These are phyloP conservation scores for Mycosphaerella arachidis DNA, from an alignment of 2,329 filamentous ascomycete species.

Conservation along the genomic window DNA sequence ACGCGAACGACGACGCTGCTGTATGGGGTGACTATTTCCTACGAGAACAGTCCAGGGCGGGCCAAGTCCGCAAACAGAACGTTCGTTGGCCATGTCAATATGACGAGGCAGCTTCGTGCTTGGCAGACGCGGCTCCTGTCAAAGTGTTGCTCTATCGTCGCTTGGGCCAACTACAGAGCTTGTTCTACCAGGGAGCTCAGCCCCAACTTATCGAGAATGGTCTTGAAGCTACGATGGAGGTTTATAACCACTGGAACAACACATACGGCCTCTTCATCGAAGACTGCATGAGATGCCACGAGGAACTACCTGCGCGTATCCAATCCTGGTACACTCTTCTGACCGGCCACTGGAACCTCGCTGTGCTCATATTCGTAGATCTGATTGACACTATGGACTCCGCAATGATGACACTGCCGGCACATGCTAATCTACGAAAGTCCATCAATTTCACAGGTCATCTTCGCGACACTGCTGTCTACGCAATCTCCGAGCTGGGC, in stretches of 20 bases:
- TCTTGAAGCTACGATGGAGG: constrained; percentile 13
- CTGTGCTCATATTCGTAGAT: constrained; percentile 17
- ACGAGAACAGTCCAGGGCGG: constrained; percentile 11
- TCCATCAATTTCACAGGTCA: constrained; percentile 7
- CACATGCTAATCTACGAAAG: constrained; percentile 3
- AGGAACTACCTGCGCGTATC: constrained; percentile 16
- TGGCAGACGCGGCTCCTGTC: constrained; percentile 20
- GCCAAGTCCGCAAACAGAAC: constrained; percentile 11
- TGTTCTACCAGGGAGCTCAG: constrained; percentile 13
- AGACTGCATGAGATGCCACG: constrained; percentile 18
- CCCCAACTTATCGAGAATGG: constrained; percentile 10
- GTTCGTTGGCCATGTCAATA: constrained; percentile 20
- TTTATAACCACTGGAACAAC: constrained; percentile 18
- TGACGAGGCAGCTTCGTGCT: constrained; percentile 16
- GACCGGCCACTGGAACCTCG: constrained; percentile 19
- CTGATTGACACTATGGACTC: constrained; percentile 15
- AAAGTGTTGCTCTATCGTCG: constrained; percentile 20
- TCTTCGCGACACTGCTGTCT: constrained; percentile 8
- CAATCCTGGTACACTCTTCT: constrained; percentile 21
- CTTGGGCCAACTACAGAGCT: constrained; percentile 13
- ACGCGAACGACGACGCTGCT: constrained; percentile 4
- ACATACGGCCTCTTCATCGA: constrained; percentile 18
- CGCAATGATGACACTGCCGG: constrained; percentile 10
- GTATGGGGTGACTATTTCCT: constrained; percentile 19
- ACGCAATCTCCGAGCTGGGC: constrained; percentile 15